phyloP scores from a whole-genome alignment of 2,329 filamentous ascomycete species.

The Zasmidium citrigriseum region DNA sequence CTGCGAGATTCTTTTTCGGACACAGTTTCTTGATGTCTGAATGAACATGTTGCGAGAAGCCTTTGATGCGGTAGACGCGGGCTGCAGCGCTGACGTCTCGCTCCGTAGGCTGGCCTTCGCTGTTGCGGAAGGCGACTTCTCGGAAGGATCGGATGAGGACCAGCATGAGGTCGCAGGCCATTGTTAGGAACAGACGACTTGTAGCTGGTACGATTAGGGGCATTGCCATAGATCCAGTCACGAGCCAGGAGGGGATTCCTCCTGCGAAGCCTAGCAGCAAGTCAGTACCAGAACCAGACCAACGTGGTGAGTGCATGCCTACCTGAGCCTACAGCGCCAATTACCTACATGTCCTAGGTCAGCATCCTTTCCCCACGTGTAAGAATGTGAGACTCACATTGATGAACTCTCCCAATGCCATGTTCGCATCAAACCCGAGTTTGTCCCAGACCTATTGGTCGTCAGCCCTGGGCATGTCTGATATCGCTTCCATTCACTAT shows the following conservation, averaged over 20 bases:
- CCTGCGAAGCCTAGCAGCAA: slow-evolving; percentile 19
- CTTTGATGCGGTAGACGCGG: slow-evolving; percentile 20
- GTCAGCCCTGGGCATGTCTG: too few relatives aligned
- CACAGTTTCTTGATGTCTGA: slow-evolving; percentile 21
- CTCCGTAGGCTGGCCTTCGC: slow-evolving; percentile 17
- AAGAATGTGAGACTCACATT: too few relatives aligned
- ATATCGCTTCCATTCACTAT: too few relatives aligned
- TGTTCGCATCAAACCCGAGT: slow-evolving; percentile 14
- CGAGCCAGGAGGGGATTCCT: slow-evolving; percentile 31
- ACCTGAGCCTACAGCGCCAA: not conserved
- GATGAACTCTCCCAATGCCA: slow-evolving; percentile 22
- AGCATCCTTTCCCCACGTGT: too few relatives aligned
- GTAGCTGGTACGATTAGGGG: slow-evolving; percentile 30
- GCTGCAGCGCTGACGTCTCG: slow-evolving; percentile 24
- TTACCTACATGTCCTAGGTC: not conserved
- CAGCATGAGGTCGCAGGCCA: slow-evolving; percentile 36
- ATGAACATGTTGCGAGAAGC: slow-evolving; percentile 24
- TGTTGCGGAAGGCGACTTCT: slow-evolving; percentile 20
- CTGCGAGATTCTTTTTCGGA: slow-evolving; percentile 18
- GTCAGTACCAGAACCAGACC: too few relatives aligned
- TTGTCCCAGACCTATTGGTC: slow-evolving; percentile 27
- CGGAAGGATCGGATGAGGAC: slow-evolving; percentile 35
- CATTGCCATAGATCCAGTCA: slow-evolving; percentile 25
- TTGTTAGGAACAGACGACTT: slow-evolving; percentile 35
- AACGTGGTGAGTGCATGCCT: too few relatives aligned